phyloP scores from a whole-genome alignment of 2,329 filamentous ascomycete species.

The Aspergillus phoenicis region DNA sequence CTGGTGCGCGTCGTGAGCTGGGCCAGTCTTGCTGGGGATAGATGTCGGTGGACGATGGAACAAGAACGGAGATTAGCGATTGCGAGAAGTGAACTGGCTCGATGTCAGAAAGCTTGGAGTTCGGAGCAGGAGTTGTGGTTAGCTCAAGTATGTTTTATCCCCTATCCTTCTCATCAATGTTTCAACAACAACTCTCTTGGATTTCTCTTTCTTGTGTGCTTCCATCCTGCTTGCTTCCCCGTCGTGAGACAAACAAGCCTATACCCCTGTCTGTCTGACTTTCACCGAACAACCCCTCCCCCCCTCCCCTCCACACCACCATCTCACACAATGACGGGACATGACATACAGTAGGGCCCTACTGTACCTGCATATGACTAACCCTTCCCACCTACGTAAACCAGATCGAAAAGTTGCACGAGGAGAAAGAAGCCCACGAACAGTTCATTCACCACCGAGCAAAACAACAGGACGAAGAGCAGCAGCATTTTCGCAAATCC shows the following conservation, averaged over 20 bases:
- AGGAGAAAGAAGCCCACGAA: constrained; percentile 39
- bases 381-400: not conserved
- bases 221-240: too few species aligned
- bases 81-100: constrained; percentile 32
- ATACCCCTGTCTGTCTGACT: too few species aligned
- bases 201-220: not conserved
- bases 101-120: constrained; percentile 41
- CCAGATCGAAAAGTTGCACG: constrained; percentile 34
- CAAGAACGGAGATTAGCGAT: constrained; percentile 33
- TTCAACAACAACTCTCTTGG: not conserved
- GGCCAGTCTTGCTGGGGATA: constrained; percentile 33
- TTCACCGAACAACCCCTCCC: too few species aligned
- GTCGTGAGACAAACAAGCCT: not conserved
- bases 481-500: constrained; percentile 37
- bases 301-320: not conserved
- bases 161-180: not conserved
- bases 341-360: not conserved
- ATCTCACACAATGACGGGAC: not conserved
- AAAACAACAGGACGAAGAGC: constrained; percentile 38
- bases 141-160: constrained; percentile 31
- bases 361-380: not conserved
- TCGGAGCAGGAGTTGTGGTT: constrained; percentile 42
- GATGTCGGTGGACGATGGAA: constrained; percentile 32
- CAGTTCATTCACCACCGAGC: constrained; percentile 34
- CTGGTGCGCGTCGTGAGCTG: constrained; percentile 33